A percentile compares a stretch with the other conserved stretches of the same genome.
These are phyloP conservation scores for Chlamydomonas asymmetrica DNA, from an alignment of 139 green algal genomes.

Conservation along the genomic window DNA sequence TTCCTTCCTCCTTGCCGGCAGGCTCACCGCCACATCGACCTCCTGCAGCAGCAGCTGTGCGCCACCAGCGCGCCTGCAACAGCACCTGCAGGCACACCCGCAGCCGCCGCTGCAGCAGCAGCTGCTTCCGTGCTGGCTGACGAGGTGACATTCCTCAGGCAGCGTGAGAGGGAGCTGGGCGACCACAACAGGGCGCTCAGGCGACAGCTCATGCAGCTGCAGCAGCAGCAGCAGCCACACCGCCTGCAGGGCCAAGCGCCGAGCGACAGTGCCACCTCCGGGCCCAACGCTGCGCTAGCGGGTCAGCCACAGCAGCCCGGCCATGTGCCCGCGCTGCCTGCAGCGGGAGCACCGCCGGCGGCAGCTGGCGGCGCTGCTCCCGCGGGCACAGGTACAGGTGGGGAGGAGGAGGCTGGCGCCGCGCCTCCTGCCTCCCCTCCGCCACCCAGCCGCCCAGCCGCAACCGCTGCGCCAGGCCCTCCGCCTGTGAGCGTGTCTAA, in stretches of 20 bases:
- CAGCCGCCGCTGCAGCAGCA: background rate
- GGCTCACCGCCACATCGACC: conserved; percentile 45
- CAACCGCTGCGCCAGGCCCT: too few species aligned
- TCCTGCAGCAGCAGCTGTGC: conserved; percentile 51
- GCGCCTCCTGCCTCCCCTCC: background rate
- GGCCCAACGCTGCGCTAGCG: background rate
- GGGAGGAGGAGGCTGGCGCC: background rate
- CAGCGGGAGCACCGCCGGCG: conserved; percentile 1
- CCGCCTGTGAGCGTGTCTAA: too few species aligned
- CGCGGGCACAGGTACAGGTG: background rate
- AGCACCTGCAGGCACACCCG: background rate
- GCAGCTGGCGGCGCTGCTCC: conserved; percentile 21
- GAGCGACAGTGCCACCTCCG: background rate
- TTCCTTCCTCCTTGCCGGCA: background rate
- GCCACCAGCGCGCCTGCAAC: background rate
- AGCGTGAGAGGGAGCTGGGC: conserved; percentile 34
- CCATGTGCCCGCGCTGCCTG: background rate
- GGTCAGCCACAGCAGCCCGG: background rate
- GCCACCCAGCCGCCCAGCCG: conserved; percentile 7
- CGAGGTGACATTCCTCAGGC: conserved; percentile 47
- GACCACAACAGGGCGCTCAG: conserved; percentile 41
- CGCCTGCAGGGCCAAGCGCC: background rate
- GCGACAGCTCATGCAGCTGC: conserved; percentile 33
- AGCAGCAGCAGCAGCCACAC: background rate
- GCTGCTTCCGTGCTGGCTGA: background rate